These are phyloP conservation scores for Rauvolfia tetraphylla DNA, from an alignment of 257 asterid genomes.

Conservation along the genomic window DNA sequence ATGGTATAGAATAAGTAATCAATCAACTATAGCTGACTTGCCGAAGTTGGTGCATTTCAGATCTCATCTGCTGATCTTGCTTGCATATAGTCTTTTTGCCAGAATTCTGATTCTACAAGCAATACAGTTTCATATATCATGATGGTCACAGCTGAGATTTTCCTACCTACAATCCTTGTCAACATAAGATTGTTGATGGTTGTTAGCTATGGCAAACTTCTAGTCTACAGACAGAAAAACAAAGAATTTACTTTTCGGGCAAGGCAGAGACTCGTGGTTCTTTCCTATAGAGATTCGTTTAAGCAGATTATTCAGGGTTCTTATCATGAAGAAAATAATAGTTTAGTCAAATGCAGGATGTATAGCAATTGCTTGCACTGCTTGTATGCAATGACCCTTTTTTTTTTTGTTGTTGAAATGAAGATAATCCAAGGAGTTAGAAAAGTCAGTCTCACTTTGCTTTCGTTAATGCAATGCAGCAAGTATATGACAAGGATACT, in stretches of 20 bases:
- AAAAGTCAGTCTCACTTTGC: not conserved
- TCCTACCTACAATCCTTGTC: not conserved
- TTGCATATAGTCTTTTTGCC: not conserved
- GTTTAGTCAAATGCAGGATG: not conserved
- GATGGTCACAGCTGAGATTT: not conserved
- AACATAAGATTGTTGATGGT: not conserved
- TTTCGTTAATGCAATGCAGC: constrained; percentile 32
- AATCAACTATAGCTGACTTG: not conserved
- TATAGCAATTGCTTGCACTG: not conserved
- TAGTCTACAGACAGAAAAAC: not conserved
- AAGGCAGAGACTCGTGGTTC: not conserved
- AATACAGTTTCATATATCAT: not conserved
- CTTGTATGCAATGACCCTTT: not conserved
- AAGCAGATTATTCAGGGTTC: not conserved
- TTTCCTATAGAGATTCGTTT: not conserved
- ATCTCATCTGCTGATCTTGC: not conserved
- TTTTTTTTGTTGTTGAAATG: not conserved
- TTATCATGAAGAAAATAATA: not conserved
- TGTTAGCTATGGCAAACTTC: not conserved
- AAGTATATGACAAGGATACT: constrained; percentile 53
- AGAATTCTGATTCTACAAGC: not conserved
- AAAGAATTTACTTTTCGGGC: no score
- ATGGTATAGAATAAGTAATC: no score
- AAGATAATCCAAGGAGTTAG: not conserved
- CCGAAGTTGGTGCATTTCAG: not conserved